Percentiles rank a stretch among this genome's conserved stretches.
These are phyloP conservation scores for Amylostereum areolatum DNA, from an alignment of 1,284 basidiomycete genomes.

Conservation along the genomic window DNA sequence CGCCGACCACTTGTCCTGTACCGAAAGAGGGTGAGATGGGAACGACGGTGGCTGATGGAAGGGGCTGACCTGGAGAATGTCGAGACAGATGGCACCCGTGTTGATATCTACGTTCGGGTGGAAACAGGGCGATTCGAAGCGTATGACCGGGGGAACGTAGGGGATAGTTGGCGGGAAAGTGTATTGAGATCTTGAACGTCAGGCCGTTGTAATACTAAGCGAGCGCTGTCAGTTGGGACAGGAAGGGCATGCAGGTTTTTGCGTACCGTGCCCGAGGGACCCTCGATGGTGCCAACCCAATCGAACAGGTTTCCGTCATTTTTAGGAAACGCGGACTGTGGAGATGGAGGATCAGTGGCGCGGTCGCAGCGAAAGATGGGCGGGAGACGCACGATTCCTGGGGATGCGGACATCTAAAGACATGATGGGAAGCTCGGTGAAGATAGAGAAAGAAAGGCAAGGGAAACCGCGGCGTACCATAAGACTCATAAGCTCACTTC, in stretches of 20 bases:
- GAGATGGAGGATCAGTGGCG: constrained; percentile 2
- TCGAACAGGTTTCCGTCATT: constrained; percentile 78
- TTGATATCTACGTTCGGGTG: constrained; percentile 82
- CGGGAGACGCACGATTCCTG: constrained; percentile 60
- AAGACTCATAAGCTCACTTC: constrained; percentile 77
- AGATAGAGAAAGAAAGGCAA: background rate
- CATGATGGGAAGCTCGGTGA: background rate
- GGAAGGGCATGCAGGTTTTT: background rate
- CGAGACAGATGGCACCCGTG: constrained; percentile 78
- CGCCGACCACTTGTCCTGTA: constrained; percentile 85
- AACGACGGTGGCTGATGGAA: background rate
- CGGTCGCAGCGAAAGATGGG: background rate
- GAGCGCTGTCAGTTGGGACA: constrained; percentile 4
- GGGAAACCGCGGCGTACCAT: constrained; percentile 49
- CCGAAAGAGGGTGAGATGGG: background rate
- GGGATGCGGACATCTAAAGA: constrained; percentile 74
- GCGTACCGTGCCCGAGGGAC: constrained; percentile 66
- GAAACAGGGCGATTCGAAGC: constrained; percentile 79
- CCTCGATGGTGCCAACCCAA: constrained; percentile 81
- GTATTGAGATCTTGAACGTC: constrained; percentile 73
- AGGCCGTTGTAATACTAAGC: constrained; percentile 69
- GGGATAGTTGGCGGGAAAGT: constrained; percentile 80
- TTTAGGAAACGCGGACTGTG: constrained; percentile 78
- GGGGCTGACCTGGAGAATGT: constrained; percentile 65
- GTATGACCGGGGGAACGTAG: constrained; percentile 74